Percentiles rank a stretch among this genome's conserved stretches.
Conservation (phyloP, 352 stramenopile genomes). For the Pelagophyceae sp. region DNA sequence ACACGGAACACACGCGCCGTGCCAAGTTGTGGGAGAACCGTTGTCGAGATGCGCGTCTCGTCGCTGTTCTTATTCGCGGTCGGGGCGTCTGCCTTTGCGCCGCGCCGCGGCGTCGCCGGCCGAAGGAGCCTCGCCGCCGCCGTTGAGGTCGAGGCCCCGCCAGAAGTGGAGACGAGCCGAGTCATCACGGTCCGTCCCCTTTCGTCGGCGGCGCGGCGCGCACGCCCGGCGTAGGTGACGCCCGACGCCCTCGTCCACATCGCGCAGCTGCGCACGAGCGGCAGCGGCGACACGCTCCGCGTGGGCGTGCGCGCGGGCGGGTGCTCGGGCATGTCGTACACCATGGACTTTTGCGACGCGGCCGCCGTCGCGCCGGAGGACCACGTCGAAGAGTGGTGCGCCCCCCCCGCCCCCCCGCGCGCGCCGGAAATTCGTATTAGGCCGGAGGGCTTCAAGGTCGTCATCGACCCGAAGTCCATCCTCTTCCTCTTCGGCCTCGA, state of each 20-base stretch:
- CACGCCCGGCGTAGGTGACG: not conserved
- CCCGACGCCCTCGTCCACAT: not conserved
- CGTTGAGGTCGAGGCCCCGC: not conserved
- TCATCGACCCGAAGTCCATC: slow-evolving; percentile 66
- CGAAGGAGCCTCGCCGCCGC: too few species aligned
- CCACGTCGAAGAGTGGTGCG: slow-evolving; percentile 64
- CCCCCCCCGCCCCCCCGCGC: too few species aligned
- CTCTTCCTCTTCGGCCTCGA: slow-evolving; percentile 71
- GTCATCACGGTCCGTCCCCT: not conserved
- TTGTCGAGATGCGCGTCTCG: too few species aligned
- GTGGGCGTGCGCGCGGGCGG: slow-evolving; percentile 40
- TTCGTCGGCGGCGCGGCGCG: not conserved
- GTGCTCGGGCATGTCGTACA: slow-evolving; percentile 58
- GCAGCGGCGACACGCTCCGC: slow-evolving; percentile 26
- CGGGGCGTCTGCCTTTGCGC: too few species aligned
- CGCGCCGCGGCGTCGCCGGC: not conserved
- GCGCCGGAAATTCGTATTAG: not conserved
- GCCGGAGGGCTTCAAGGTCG: slow-evolving; percentile 50
- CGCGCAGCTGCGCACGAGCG: not conserved
- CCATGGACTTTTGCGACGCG: slow-evolving; percentile 64
- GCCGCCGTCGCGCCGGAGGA: slow-evolving; percentile 63
- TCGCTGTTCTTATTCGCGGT: too few species aligned
- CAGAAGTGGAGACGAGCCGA: not conserved
- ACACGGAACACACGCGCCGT: too few species aligned
- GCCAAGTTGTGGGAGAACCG: too few species aligned